phyloP scores from a whole-genome alignment of 768 basidiomycete species.

The Boletellus sp. region DNA sequence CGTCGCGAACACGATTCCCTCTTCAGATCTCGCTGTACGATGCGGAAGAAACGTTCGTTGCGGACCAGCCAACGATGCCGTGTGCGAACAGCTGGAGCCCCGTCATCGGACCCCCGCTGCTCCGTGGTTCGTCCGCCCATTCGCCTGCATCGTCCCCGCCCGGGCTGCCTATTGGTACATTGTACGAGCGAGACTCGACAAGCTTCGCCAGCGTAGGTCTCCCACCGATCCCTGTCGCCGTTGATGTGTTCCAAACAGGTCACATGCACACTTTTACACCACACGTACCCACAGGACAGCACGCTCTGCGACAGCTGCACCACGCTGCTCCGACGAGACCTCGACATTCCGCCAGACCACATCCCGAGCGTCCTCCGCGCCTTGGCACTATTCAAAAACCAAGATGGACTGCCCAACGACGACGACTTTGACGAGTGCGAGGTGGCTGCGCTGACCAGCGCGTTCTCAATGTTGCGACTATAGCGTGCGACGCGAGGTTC shows the following conservation, averaged over 20 bases:
- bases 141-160: background rate
- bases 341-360: constrained; percentile 17
- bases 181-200: constrained; percentile 1
- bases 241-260: background rate
- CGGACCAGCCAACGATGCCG: background rate
- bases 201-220: constrained; percentile 13
- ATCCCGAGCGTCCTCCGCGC: constrained; percentile 24
- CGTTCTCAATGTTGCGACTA: constrained; percentile 22
- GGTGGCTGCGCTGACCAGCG: constrained; percentile 12
- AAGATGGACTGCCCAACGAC: constrained; percentile 3
- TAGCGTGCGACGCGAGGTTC: constrained; percentile 2
- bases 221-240: background rate
- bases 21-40: background rate
- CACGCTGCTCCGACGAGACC: constrained; percentile 2
- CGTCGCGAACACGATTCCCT: background rate
- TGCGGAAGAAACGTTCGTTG: background rate
- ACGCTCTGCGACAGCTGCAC: constrained; percentile 14
- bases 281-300: constrained; percentile 13
- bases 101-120: background rate
- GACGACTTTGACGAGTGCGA: constrained; percentile 11
- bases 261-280: background rate
- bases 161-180: background rate
- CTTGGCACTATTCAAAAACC: constrained; percentile 14
- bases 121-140: background rate
- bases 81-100: background rate